phyloP scores from a whole-genome alignment of 2,329 filamentous ascomycete species.

The Neonectria faginata region DNA sequence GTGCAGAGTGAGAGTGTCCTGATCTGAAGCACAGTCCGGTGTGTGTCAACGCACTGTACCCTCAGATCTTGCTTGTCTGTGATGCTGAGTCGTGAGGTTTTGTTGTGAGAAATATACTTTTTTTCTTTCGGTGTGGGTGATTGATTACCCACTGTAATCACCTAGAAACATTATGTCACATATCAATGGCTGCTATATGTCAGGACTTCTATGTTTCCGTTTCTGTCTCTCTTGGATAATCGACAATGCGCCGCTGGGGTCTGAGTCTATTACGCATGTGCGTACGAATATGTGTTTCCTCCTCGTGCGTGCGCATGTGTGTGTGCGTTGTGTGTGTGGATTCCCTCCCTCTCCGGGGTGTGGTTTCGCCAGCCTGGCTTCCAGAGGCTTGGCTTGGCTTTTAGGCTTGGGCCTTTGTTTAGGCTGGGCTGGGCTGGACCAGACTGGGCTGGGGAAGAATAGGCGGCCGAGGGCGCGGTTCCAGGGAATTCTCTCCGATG shows the following conservation, averaged over 20 bases:
- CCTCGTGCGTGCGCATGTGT: constrained; percentile 8
- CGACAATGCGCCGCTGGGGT: not conserved
- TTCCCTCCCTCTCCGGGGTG: not conserved
- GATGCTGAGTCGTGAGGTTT: not conserved
- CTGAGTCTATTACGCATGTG: constrained; percentile 12
- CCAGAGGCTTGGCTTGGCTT: constrained; percentile 1
- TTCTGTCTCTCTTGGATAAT: not conserved
- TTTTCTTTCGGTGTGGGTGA: constrained; percentile 6
- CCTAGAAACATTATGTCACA: not conserved
- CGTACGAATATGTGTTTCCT: constrained; percentile 8
- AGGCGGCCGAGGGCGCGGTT: constrained; percentile 3
- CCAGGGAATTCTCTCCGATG: constrained; percentile 21
- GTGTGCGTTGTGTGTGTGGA: constrained; percentile 8
- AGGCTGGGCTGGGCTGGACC: constrained; percentile 1
- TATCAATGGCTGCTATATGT: not conserved
- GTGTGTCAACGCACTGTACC: constrained; percentile 1
- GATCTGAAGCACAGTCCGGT: constrained; percentile 9
- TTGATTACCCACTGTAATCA: constrained; percentile 13
- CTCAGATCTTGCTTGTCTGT: not conserved
- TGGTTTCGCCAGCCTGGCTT: not conserved
- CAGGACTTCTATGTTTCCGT: too few species aligned
- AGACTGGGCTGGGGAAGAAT: not conserved
- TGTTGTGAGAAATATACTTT: not conserved
- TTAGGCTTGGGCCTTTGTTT: not conserved
- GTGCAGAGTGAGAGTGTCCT: not conserved